phyloP scores from a whole-genome alignment of 176 grass and related monocot species.

The sorghum (Sorghum bicolor) region DNA sequence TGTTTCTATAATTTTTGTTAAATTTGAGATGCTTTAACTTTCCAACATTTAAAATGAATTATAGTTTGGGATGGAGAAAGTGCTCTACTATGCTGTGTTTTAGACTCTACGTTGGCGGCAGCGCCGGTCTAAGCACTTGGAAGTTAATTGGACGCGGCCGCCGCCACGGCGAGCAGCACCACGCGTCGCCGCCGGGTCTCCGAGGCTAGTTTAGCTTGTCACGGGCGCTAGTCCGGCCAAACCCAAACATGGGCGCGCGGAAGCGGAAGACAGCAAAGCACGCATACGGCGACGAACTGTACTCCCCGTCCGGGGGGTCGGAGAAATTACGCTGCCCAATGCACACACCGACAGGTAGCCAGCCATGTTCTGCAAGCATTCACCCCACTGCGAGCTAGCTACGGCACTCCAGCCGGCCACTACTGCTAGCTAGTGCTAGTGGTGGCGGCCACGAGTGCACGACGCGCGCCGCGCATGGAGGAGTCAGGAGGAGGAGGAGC shows the following conservation, averaged over 20 bases:
- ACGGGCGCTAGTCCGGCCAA: conserved; percentile 2
- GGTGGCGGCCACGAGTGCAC: conserved; percentile 8
- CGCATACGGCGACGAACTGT: not conserved
- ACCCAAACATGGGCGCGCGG: not conserved
- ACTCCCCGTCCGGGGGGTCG: rapidly evolving
- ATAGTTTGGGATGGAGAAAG: too few species aligned
- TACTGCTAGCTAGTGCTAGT: not conserved
- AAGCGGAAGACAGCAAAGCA: not conserved
- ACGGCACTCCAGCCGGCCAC: not conserved
- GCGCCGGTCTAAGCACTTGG: not conserved
- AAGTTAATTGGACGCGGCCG: conserved; percentile 8
- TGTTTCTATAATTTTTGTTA: too few species aligned
- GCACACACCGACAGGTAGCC: too few species aligned
- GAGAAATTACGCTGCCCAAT: not conserved
- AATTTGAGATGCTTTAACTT: too few species aligned
- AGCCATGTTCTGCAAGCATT: not conserved
- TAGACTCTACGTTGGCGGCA: too few species aligned
- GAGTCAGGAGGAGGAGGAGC: not conserved
- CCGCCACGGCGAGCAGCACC: not conserved
- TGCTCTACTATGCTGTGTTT: too few species aligned
- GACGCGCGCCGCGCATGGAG: not conserved
- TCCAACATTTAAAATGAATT: too few species aligned
- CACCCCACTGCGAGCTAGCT: not conserved
- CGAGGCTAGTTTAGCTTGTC: not conserved
- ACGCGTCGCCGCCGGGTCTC: conserved; percentile 21